Base-by-base conservation (phyloP, 2,329 filamentous ascomycete genomes). In the Calonectria multiphialidica region DNA sequence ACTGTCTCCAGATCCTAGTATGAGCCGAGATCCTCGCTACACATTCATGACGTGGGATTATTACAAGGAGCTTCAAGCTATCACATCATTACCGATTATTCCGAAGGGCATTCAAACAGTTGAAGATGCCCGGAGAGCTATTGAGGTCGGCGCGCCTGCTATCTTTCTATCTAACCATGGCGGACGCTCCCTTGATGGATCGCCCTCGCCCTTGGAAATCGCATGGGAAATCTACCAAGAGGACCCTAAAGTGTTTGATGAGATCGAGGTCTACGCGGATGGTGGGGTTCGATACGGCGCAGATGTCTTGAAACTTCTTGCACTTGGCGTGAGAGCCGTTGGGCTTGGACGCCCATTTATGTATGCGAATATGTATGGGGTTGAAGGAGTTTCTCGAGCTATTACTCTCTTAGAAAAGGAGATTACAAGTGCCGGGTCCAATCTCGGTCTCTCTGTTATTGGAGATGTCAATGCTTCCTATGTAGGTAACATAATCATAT, bases 281-380 rank as follows among this genome's bases (percentile, higher is more conserved):
- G 85, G 86, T 5, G 86, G 86, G 57, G 77, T 87, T 28, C 83
- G 86, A 49, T 85, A 85, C 68, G 86, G 85, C 13, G 81, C 81
- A 7, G 86, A 87, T 61, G 82, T 81, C 18, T 78, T 87, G 21
- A 84, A 85, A 73, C 82, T 86, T 12, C 80, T 87, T 18, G 81
- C 84, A 3, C 82, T 86, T 18, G 85, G 86, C 8, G 85, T 86
- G 63, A 83, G 81, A 76, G 85, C 84, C 10, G 85, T 87, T 12
- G 83, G 88, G 13, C 72, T 90, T 1, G 88, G 88, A 15, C 80
- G 89, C 0, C 85, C 87, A 10, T 86, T 87, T 72, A 89, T 90
- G 87, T 90, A 84, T 77, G 82, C 87, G 71, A 90, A 90, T 79
- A 78, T 88, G 53, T 90, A 85, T 71, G 89, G 88, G 5, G 79